phyloP scores from a whole-genome alignment of 2,329 filamentous ascomycete genomes.

The Trichoderma koningii region DNA sequence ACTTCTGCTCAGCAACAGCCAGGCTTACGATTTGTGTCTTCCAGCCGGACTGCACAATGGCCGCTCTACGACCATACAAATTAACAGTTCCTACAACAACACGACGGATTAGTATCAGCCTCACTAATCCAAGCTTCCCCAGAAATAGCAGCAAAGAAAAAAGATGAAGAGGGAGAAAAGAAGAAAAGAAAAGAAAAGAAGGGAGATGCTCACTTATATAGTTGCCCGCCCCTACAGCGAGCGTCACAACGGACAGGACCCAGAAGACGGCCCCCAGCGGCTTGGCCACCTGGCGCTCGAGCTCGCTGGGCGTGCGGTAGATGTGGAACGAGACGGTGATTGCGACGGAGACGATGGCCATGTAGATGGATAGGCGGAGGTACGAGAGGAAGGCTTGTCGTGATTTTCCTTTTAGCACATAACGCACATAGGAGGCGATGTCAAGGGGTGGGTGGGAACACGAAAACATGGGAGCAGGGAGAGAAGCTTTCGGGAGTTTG shows the following conservation, averaged over 20 bases:
- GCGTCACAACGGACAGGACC: conserved; percentile 74
- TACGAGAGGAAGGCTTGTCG: conserved; percentile 79
- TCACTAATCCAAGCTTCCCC: not conserved
- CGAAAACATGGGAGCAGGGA: not conserved
- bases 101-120: conserved; percentile 1
- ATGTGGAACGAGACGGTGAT: conserved; percentile 94
- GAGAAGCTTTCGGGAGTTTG: no score
- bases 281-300: conserved; percentile 76
- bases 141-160: no score
- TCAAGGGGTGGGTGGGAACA: not conserved
- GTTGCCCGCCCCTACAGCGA: conserved; percentile 77
- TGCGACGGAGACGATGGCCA: conserved; percentile 84
- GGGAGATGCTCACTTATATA: conserved; percentile 66
- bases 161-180: no score
- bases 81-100: conserved; percentile 62
- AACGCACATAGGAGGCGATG: not conserved
- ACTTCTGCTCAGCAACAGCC: not conserved
- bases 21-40: conserved; percentile 78
- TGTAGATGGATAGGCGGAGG: conserved; percentile 84
- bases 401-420: not conserved
- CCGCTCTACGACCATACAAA: conserved; percentile 75
- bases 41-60: conserved; percentile 90
- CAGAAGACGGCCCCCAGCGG: conserved; percentile 90
- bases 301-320: conserved; percentile 65
- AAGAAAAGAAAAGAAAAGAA: no score